Evolutionary conservation across 345 rosid genomes (phyloP), one percentile per base, ranked within the genome.

Genomic region (Gossypium turneri): DNA sequence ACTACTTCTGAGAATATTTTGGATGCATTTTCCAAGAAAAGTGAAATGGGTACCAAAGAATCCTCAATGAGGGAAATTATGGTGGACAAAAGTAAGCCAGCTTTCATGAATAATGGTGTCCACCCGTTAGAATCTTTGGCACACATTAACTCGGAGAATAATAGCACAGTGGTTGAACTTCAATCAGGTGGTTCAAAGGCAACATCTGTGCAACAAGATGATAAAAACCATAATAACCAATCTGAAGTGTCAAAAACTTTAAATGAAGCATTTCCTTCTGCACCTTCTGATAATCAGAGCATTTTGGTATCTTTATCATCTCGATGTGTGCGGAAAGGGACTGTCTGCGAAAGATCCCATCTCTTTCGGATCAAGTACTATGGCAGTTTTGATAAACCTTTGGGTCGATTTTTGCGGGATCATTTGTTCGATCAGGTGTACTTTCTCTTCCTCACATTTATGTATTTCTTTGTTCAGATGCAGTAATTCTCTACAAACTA

Each of bases 271-370:
- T 93, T 96, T 87, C 97, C 94, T 78, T 97, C 94, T 9, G 86
- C 99, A 66, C 98, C 94, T 75, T 93, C 97, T 65, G 98, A 93
- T 75, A 91, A 93, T 82, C 98, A 90, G 73, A 93, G 99, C 90
- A 96, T 96, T 85, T 84, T 96, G 86, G 99, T 93, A 79, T 96
- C 95, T 59, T 87, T 93, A 76, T 93, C 99, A 41, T 91, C 99
- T 52, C 86, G 97, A 64, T 93, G 97, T 50, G 97, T 93, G 77
- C 88, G 97, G 99, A 90, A 96, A 77, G 98, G 98, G 76, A 93
- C 97, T 75, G 90, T 93, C 66, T 96, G 99, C 76, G 97, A 93
- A 80, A 91, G 94, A 84, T 90, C 99, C 53, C 98, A 96, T 79
- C 98, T 96, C 67, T 88, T 90, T 75, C 92, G 99, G 71, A 93